Evolutionary conservation across 371 early-diverging fungal species (phyloP).

Genomic region (Syncephalis fuscata): DNA sequence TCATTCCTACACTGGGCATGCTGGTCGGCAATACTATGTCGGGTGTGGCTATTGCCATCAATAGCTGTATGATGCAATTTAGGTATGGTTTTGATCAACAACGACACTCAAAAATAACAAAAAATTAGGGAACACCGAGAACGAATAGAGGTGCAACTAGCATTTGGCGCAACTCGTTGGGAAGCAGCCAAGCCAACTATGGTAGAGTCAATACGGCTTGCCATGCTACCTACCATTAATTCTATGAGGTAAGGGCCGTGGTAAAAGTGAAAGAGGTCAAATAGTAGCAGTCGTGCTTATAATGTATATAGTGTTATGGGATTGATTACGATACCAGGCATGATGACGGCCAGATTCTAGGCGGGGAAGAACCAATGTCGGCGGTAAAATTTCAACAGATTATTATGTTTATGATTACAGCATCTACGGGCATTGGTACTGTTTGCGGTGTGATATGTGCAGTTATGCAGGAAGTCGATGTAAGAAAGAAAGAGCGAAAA

Average conservation of each 20-base stretch:
- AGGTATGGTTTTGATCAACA: slow-evolving; percentile 1
- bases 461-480: no score
- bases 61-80: slow-evolving; percentile 3
- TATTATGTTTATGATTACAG: slow-evolving; percentile 12
- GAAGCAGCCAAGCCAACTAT: slow-evolving; percentile 63
- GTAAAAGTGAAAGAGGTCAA: no score
- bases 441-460: neutral
- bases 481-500: no score
- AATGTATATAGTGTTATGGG: slow-evolving; percentile 8
- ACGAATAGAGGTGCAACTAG: slow-evolving; percentile 50
- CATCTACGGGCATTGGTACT: slow-evolving; percentile 5
- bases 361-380: slow-evolving; percentile 8
- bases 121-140: slow-evolving; percentile 36
- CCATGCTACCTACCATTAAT: slow-evolving; percentile 71
- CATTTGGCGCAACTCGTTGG: slow-evolving; percentile 74
- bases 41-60: slow-evolving; percentile 55
- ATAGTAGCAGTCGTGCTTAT: no score
- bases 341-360: slow-evolving; percentile 12
- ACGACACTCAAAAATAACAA: neutral
- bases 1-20: slow-evolving; percentile 82
- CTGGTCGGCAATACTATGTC: slow-evolving; percentile 72
- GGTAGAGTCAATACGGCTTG: slow-evolving; percentile 50
- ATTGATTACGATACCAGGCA: slow-evolving; percentile 12
- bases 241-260: slow-evolving; percentile 49
- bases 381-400: slow-evolving; percentile 11